Evolutionary conservation across 2,329 filamentous ascomycete genomes (phyloP).

Genomic region (Fusarium sp.): DNA sequence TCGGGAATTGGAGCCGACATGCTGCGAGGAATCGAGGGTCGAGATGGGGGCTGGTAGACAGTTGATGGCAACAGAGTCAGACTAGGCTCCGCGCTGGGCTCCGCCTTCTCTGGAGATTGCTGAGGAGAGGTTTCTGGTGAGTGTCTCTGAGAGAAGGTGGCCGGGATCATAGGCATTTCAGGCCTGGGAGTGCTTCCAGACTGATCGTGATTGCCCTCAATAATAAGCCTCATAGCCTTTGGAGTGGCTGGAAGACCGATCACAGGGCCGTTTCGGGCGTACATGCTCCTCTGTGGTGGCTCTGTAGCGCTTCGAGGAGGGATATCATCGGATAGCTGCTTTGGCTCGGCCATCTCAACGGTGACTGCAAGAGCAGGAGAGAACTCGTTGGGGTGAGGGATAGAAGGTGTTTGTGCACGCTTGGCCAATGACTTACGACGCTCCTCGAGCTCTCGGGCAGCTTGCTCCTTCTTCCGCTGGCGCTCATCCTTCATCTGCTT

Average conservation of each 20-base stretch:
- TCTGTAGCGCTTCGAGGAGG: slow-evolving; percentile 74
- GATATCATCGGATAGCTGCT: slow-evolving; percentile 55
- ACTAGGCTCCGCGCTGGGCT: slow-evolving; percentile 42
- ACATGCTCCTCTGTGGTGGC: slow-evolving; percentile 64
- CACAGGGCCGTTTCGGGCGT: slow-evolving; percentile 60
- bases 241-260: slow-evolving; percentile 91
- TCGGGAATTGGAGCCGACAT: slow-evolving; percentile 69
- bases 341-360: slow-evolving; percentile 59
- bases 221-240: slow-evolving; percentile 86
- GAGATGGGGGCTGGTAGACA: slow-evolving; percentile 67
- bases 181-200: slow-evolving; percentile 57
- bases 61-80: slow-evolving; percentile 68
- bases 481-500: slow-evolving; percentile 68
- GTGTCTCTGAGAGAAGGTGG: slow-evolving; percentile 57
- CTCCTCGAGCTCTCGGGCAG: slow-evolving; percentile 88
- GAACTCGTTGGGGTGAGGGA: slow-evolving; percentile 76
- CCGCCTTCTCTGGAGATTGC: slow-evolving; percentile 49
- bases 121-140: slow-evolving; percentile 55
- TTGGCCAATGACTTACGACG: slow-evolving; percentile 85
- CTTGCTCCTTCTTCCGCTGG: slow-evolving; percentile 76
- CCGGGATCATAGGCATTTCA: slow-evolving; percentile 65
- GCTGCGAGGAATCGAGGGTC: slow-evolving; percentile 65
- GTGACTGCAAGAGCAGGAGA: slow-evolving; percentile 44
- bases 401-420: slow-evolving; percentile 80
- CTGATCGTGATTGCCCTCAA: slow-evolving; percentile 66